phyloP scores from a whole-genome alignment of 2,329 filamentous ascomycete species.

The Sphaerulina musiva region DNA sequence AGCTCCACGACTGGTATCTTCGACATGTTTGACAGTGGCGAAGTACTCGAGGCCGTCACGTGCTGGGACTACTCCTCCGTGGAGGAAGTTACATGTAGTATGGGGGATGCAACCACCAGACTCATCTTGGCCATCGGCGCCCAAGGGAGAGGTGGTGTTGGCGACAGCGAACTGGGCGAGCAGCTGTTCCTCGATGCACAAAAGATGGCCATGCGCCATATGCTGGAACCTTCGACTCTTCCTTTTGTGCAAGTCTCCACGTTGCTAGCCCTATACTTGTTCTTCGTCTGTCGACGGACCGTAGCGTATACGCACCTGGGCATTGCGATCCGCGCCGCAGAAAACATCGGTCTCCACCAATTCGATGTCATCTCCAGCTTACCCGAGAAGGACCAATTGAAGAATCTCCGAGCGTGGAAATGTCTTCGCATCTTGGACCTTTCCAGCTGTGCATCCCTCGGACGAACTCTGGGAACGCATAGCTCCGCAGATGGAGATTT shows the following conservation, averaged over 20 bases:
- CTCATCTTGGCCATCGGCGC: neutral
- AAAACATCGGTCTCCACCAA: neutral
- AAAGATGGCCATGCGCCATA: neutral
- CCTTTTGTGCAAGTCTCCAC: neutral
- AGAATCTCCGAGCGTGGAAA: neutral
- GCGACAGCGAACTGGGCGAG: neutral
- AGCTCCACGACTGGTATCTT: neutral
- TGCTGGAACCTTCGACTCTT: neutral
- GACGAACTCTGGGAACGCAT: neutral
- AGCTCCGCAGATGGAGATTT: no score
- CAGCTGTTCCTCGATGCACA: neutral
- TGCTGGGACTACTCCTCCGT: neutral
- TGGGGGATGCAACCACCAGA: neutral
- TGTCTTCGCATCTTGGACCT: neutral
- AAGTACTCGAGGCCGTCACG: neutral
- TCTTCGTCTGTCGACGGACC: neutral
- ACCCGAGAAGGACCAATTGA: neutral
- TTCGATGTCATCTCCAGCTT: neutral
- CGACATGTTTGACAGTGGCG: neutral
- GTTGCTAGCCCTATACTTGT: neutral
- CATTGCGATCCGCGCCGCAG: neutral
- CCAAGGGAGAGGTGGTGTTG: neutral
- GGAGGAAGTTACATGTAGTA: neutral
- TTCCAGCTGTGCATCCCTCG: neutral
- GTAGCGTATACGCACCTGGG: neutral